Evolutionary conservation across 345 rosid species (phyloP), one percentile per base, ranked within the genome.

Genomic region (Salix viminalis): DNA sequence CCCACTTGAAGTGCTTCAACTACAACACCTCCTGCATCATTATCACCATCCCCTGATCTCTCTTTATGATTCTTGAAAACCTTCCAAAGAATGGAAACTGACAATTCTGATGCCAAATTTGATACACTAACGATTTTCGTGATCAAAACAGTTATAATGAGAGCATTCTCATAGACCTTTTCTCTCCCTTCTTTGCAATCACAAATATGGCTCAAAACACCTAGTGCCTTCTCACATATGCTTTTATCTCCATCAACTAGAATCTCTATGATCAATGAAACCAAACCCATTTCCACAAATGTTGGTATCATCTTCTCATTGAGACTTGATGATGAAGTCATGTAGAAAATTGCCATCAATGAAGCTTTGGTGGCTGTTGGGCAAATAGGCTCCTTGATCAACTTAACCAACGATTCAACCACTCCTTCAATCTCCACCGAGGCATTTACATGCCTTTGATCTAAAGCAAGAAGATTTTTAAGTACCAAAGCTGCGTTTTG

Each of bases 51-150:
- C 21, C 21, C 68, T 19, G 64, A 3, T 71, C 70, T 37, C 16
- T 60, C 6, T 71, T 18, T 0, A 52, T 23, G 75, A 42, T 66
- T 75, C 83, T 77, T 79, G 70, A 72, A 52, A 8, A 82, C 82
- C 83, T 82, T 85, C 83, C 87, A 85, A 5, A 82, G 69, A 34
- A 82, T 77, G 23, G 87, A 82, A 24, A 81, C 76, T 23, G 83
- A 80, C 32, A 76, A 75, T 16, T 80, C 44, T 0, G 86, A 69
- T 13, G 72, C 77, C 77, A 78, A 32, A 44, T 66, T 23, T 10
- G 88, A 78, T 16, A 75, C 83, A 16, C 71, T 58, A 67, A 74
- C 69, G 36, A 85, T 85, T 79, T 82, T 85, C 77, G 78, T 79
- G 46, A 85, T 75, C 75, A 85, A 52, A 28, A 83, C 46, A 5